Percentiles rank a stretch among this genome's conserved stretches.
Evolutionary conservation across 1,284 basidiomycete genomes (phyloP).

Genomic region (Rhodotorula sp.): DNA sequence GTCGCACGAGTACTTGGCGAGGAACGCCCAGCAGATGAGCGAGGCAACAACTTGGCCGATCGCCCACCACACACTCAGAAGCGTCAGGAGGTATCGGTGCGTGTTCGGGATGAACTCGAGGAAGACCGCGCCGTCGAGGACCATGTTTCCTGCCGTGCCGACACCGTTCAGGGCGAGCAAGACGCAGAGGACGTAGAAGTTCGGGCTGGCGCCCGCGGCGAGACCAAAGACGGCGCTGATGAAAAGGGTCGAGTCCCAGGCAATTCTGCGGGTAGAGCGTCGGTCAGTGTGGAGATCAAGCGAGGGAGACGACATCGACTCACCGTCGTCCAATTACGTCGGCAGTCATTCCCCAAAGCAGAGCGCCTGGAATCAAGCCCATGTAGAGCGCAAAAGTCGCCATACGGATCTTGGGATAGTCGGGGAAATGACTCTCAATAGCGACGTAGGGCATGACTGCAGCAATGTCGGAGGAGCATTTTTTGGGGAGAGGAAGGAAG

Average conservation of each 20-base stretch:
- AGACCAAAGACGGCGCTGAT: constrained; percentile 6
- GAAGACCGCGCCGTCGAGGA: constrained; percentile 4
- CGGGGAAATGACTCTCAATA: neutral
- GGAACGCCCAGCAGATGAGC: constrained; percentile 8
- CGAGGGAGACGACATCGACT: neutral
- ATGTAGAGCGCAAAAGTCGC: constrained; percentile 4
- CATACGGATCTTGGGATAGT: constrained; percentile 1
- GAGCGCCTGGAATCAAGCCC: neutral
- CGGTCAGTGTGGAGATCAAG: too few relatives aligned
- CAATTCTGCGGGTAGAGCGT: neutral
- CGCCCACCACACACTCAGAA: constrained; percentile 1
- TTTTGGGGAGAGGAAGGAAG: neutral
- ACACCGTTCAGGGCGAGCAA: neutral
- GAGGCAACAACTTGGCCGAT: constrained; percentile 5
- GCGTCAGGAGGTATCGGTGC: constrained; percentile 1
- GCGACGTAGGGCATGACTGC: constrained; percentile 3
- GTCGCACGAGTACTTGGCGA: constrained; percentile 8
- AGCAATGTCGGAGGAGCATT: neutral
- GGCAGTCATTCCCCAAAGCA: constrained; percentile 4
- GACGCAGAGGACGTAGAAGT: constrained; percentile 4
- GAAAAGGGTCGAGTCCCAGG: constrained; percentile 3
- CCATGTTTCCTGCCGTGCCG: constrained; percentile 1
- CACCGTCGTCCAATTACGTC: constrained; percentile 2
- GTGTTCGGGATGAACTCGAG: constrained; percentile 8
- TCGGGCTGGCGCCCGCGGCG: neutral